Conservation (phyloP, 208 protist species). For the Leishmania braziliensis region DNA sequence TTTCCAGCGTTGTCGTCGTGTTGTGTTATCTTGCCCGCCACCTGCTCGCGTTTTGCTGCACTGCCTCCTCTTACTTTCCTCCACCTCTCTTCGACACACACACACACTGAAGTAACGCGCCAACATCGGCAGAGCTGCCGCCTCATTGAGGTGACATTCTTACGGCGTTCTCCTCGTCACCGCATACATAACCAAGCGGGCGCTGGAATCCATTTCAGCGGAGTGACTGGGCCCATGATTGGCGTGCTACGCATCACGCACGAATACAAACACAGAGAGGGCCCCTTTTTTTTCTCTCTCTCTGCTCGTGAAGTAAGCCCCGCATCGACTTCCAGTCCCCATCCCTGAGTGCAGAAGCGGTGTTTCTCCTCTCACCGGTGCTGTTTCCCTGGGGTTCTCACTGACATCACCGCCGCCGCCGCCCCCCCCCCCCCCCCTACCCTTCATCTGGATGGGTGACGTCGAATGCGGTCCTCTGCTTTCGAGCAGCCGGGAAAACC, state of each 20-base stretch:
- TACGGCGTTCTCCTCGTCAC: not conserved
- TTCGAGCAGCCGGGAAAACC: not conserved
- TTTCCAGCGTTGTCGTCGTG: not conserved
- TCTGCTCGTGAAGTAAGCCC: not conserved
- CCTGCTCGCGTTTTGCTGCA: not conserved
- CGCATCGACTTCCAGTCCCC: not conserved
- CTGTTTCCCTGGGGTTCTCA: not conserved
- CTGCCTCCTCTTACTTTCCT: not conserved
- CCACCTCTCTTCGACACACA: not conserved
- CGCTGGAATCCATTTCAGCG: too few species aligned
- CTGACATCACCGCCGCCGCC: not conserved
- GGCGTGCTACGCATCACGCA: not conserved
- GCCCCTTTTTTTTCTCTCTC: not conserved
- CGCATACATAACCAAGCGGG: not conserved
- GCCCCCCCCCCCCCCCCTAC: not conserved
- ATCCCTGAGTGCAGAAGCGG: not conserved
- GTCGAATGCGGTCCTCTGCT: slow-evolving; percentile 21
- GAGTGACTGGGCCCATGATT: not conserved
- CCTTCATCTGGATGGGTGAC: not conserved
- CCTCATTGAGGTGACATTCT: not conserved
- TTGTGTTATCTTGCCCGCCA: not conserved
- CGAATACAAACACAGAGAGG: not conserved
- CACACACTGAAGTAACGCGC: not conserved
- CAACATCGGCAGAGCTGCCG: not conserved
- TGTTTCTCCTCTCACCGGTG: not conserved